These are phyloP conservation scores for Fonsecaea nubica DNA, from an alignment of 2,329 filamentous ascomycete species.

Conservation along the genomic window DNA sequence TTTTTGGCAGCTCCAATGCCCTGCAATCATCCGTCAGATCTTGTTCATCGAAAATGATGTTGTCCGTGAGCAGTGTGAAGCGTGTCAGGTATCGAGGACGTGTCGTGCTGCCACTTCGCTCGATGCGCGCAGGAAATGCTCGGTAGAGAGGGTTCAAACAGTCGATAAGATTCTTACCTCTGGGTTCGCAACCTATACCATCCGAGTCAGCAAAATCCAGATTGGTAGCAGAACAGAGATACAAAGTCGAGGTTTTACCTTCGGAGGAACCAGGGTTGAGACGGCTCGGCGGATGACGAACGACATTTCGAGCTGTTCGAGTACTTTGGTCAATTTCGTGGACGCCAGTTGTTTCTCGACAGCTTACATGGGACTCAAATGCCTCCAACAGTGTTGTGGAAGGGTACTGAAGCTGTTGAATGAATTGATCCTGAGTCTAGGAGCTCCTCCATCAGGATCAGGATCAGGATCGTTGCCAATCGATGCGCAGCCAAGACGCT, in stretches of 20 bases:
- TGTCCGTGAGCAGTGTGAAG: neutral
- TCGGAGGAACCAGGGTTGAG: conserved; percentile 98
- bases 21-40: conserved; percentile 56
- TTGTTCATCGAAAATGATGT: neutral
- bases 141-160: neutral
- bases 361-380: conserved; percentile 32
- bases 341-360: neutral
- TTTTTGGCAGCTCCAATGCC: conserved; percentile 93
- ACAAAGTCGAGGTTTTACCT: conserved; percentile 65
- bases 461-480: conserved; percentile 9
- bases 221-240: conserved; percentile 1
- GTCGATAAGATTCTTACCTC: conserved; percentile 29
- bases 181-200: conserved; percentile 31
- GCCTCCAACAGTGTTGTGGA: conserved; percentile 16
- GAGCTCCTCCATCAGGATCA: conserved; percentile 21
- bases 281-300: conserved; percentile 88
- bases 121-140: neutral
- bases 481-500: conserved; percentile 4
- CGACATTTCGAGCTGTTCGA: conserved; percentile 73
- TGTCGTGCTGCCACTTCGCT: neutral
- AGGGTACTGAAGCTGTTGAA: conserved; percentile 28
- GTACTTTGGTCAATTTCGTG: conserved; percentile 14
- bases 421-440: conserved; percentile 11
- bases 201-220: conserved; percentile 22
- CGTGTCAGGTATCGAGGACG: neutral